Evolutionary conservation across 345 rosid species (phyloP), one percentile per base, ranked within the genome.

Genomic region (Chamaenerion angustifolium): DNA sequence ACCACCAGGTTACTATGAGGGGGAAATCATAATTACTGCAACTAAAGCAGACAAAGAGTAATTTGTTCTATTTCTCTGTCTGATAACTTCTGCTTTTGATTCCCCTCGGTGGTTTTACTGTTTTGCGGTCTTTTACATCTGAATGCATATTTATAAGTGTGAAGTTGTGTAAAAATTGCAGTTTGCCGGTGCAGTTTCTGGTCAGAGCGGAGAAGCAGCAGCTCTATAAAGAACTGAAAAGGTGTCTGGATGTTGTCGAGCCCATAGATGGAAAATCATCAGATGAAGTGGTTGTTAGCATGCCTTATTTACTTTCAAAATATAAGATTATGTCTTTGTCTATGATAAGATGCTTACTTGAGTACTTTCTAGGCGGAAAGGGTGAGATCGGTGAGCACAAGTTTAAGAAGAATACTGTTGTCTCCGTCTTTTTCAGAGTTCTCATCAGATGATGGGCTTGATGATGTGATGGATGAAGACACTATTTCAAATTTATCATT

Each of bases 401-500:
- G 87, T 56, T 73, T 90, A 58, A 83, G 98, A 78, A 76, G 87
- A 67, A 76, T 78, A 75, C 73, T 83, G 59, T 64, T 76, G 54
- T 83, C 95, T 69, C 85, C 94, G 64, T 80, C 78, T 42, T 90
- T 90, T 75, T 73, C 85, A 58, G 95, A 83, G 70, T 79, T 81
- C 72, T 68, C 67, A 68, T 76, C 85, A 64, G 89, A 78, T 51
- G 88, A 81, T 71, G 92, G 85, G 19, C 45, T 79, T 14, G 66
- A 66, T 54, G 88, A 75, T 69, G 65, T 83, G 88, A 90, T 90
- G 98, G 96, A 90, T 54, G 98, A 90, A 78, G 98, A 90, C 78
- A 81, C 79, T 52, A 68, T 78, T 54, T 78, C 92, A 56, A 83
- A 81, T 69, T 88, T 81, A 59, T 73, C 96, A 0, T 77, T 81